phyloP scores from a whole-genome alignment of 2,329 filamentous ascomycete genomes.

The Akanthomyces lecanii region DNA sequence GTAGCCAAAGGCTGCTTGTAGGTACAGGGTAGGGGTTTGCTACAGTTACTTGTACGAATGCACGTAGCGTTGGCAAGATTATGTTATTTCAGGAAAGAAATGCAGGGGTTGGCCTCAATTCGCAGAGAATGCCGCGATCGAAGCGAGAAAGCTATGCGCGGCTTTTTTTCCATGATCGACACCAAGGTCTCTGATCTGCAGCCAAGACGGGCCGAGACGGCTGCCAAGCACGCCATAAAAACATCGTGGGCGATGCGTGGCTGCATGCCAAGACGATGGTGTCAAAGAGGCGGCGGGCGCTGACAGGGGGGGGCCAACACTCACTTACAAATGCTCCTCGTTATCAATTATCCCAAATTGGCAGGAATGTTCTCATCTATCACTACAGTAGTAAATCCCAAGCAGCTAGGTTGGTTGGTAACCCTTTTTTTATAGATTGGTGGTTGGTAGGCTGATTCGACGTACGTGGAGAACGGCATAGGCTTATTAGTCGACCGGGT shows the following conservation, averaged over 20 bases:
- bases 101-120: too few species aligned
- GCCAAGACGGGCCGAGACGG: slow-evolving; percentile 2
- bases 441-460: not conserved
- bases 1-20: too few species aligned
- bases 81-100: too few species aligned
- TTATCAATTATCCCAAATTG: not conserved
- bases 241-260: not conserved
- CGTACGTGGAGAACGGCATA: not conserved
- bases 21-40: too few species aligned
- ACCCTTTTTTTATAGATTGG: not conserved
- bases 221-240: not conserved
- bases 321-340: not conserved
- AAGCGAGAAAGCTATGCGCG: not conserved
- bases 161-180: not conserved
- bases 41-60: too few species aligned
- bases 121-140: too few species aligned
- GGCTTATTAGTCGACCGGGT: not conserved
- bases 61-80: too few species aligned
- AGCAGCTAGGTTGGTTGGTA: not conserved
- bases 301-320: not conserved
- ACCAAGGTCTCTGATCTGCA: not conserved
- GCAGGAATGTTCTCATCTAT: too few species aligned
- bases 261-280: not conserved
- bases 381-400: too few species aligned
- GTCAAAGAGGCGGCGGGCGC: not conserved